Evolutionary conservation across 352 stramenopile species (phyloP).

Genomic region (Phytophthora pinifolia): DNA sequence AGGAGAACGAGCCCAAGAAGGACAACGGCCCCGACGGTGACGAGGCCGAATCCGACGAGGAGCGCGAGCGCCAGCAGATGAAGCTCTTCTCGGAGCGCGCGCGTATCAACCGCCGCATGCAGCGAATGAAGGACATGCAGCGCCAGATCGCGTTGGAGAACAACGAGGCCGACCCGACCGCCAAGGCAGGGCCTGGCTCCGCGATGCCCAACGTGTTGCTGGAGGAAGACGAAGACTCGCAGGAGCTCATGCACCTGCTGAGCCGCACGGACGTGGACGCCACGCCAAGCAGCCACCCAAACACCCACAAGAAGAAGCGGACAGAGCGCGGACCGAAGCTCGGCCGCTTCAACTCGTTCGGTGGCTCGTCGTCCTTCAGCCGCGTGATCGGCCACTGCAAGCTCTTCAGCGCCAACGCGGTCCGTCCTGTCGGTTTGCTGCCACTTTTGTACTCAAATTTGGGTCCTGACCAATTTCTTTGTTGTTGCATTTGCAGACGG

Average conservation of each 20-base stretch:
- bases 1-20: constrained; percentile 28
- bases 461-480: constrained; percentile 4
- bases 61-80: constrained; percentile 83
- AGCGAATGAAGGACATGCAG: constrained; percentile 84
- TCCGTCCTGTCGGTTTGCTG: constrained; percentile 32
- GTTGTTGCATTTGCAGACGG: constrained; percentile 12
- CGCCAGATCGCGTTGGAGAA: constrained; percentile 54
- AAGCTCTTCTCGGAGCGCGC: constrained; percentile 83
- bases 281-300: constrained; percentile 9
- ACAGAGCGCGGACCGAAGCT: constrained; percentile 35
- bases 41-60: constrained; percentile 73
- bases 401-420: constrained; percentile 64
- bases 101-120: constrained; percentile 83
- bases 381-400: constrained; percentile 72
- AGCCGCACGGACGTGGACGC: constrained; percentile 55
- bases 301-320: constrained; percentile 8
- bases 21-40: constrained; percentile 37
- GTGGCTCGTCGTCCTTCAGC: constrained; percentile 65
- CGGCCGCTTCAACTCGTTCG: constrained; percentile 58
- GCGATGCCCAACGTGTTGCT: constrained; percentile 59
- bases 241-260: constrained; percentile 66
- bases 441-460: no score
- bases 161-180: constrained; percentile 31
- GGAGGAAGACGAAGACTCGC: constrained; percentile 80
- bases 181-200: constrained; percentile 18